Percentiles rank a stretch among this genome's conserved stretches.
phyloP scores from a whole-genome alignment of 352 stramenopile genomes.

The Phytophthora gonapodyides region DNA sequence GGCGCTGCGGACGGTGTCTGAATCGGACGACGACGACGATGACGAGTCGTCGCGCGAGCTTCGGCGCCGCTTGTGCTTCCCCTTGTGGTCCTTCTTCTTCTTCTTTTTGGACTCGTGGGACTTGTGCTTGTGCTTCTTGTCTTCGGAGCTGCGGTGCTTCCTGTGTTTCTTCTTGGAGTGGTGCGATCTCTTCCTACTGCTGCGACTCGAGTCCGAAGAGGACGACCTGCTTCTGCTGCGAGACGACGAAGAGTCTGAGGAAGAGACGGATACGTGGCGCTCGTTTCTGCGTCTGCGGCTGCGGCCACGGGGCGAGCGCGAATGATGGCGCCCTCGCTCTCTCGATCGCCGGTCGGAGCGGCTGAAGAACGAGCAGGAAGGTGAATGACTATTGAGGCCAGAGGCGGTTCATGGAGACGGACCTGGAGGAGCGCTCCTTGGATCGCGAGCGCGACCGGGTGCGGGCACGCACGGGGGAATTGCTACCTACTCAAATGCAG shows the following conservation, averaged over 20 bases:
- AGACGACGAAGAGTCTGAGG: constrained; percentile 32
- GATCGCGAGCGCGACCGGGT: constrained; percentile 34
- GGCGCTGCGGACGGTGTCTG: constrained; percentile 72
- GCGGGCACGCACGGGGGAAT: constrained; percentile 22
- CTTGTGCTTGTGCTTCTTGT: constrained; percentile 45
- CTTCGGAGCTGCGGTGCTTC: constrained; percentile 40
- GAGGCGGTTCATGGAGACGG: background rate
- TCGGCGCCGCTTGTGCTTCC: constrained; percentile 44
- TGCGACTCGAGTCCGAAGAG: constrained; percentile 29
- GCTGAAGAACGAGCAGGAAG: constrained; percentile 2
- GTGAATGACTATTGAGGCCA: background rate
- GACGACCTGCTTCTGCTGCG: constrained; percentile 34
- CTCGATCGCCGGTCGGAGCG: constrained; percentile 11
- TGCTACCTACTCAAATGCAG: constrained; percentile 28
- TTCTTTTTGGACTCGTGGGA: constrained; percentile 41
- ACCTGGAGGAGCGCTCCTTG: constrained; percentile 24
- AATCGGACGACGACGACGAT: constrained; percentile 57
- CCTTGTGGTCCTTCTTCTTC: constrained; percentile 47
- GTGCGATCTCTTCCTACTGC: constrained; percentile 34
- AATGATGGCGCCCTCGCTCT: constrained; percentile 14
- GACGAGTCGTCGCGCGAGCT: constrained; percentile 34
- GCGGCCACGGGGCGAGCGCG: constrained; percentile 20
- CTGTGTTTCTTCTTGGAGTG: constrained; percentile 44
- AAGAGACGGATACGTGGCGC: constrained; percentile 19
- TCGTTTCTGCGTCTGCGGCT: constrained; percentile 29